Conservation (phyloP, 139 green algal genomes). For the Chlamydomonas applanata region DNA sequence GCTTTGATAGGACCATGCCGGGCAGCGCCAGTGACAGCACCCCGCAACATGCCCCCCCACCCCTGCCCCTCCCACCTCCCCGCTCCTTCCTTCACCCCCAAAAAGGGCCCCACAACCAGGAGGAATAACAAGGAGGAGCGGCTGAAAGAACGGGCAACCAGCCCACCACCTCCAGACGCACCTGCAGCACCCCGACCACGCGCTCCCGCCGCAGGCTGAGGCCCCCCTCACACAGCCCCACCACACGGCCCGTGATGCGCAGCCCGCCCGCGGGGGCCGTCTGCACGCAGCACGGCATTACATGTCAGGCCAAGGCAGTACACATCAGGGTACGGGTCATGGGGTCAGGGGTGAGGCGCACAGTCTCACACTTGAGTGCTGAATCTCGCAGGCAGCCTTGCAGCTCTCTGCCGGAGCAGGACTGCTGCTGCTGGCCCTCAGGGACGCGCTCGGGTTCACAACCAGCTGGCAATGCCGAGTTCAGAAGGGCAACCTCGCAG, state of each 20-base stretch:
- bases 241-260: conserved; percentile 61
- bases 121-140: background rate
- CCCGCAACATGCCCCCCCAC: background rate
- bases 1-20: background rate
- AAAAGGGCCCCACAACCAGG: no score
- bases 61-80: no score
- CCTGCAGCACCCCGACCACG: conserved; percentile 74
- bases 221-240: conserved; percentile 63
- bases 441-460: no score
- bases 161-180: background rate
- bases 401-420: background rate
- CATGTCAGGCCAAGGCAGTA: background rate
- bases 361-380: background rate
- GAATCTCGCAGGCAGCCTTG: background rate
- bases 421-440: no score
- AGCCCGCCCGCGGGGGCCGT: background rate
- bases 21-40: conserved; percentile 9
- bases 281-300: background rate
- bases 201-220: conserved; percentile 41
- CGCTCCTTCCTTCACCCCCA: no score
- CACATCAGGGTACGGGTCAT: background rate
- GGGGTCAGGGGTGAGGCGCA: background rate
- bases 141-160: background rate
- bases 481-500: no score
- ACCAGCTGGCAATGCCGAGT: no score